These are phyloP conservation scores for Astragalus glycyphyllos DNA, from an alignment of 306 rosid genomes.

Conservation along the genomic window DNA sequence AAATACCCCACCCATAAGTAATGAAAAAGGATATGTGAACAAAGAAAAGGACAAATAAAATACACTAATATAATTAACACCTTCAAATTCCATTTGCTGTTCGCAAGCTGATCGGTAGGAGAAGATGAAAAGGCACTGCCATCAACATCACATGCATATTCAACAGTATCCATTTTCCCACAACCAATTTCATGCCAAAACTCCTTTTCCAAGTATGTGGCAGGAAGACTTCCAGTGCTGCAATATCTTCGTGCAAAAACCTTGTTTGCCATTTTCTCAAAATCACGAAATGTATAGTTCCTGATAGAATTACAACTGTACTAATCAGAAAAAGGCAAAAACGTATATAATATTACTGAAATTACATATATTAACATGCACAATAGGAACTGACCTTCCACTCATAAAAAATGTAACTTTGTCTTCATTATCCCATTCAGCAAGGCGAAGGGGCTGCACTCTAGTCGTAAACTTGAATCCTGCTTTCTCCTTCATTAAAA, in stretches of 20 bases:
- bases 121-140: conserved; percentile 98
- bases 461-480: conserved; percentile 97
- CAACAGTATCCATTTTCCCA: conserved; percentile 92
- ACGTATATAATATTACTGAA: conserved; percentile 10
- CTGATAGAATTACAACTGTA: conserved; percentile 57
- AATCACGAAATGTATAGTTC: conserved; percentile 86
- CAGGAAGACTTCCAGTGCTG: conserved; percentile 84
- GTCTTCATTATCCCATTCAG: conserved; percentile 96
- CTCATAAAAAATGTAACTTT: conserved; percentile 93
- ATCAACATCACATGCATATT: conserved; percentile 98
- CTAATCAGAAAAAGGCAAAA: conserved; percentile 43
- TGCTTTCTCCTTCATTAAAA: conserved; percentile 84
- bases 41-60: conserved; percentile 12
- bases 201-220: conserved; percentile 84
- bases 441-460: conserved; percentile 98
- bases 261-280: conserved; percentile 97
- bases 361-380: conserved; percentile 1
- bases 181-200: conserved; percentile 94
- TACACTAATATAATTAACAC: conserved; percentile 55
- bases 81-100: conserved; percentile 97
- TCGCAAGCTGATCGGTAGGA: conserved; percentile 83
- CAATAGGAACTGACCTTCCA: conserved; percentile 69
- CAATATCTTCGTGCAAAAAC: conserved; percentile 83
- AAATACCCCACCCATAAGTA: conserved; percentile 20
- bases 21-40: neutral